A percentile compares a stretch with the other conserved stretches of the same genome.
Evolutionary conservation across 2,329 filamentous ascomycete genomes (phyloP).

Genomic region (Ceratocystis smalleyi): DNA sequence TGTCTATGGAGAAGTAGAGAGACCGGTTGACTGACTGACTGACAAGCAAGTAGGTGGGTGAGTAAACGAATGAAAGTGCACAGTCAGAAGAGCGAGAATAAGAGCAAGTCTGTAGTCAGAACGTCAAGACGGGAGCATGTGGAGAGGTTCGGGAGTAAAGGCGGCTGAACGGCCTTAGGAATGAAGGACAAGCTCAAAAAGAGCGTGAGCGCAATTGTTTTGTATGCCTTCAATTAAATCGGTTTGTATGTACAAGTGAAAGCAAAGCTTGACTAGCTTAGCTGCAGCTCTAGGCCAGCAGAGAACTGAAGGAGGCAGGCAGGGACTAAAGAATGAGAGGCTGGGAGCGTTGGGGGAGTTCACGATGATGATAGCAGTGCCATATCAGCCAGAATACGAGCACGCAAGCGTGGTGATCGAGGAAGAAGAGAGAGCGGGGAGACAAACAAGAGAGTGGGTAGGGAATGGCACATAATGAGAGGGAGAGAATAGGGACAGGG

Average conservation of each 20-base stretch:
- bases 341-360: neutral
- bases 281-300: conserved; percentile 11
- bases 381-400: conserved; percentile 11
- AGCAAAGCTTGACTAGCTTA: neutral
- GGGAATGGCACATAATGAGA: neutral
- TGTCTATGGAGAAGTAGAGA: neutral
- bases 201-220: neutral
- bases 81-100: neutral
- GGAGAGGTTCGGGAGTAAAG: neutral
- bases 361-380: conserved; percentile 4
- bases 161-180: neutral
- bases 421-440: conserved; percentile 12
- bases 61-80: neutral
- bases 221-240: neutral
- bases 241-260: neutral
- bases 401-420: conserved; percentile 4
- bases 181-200: conserved; percentile 3
- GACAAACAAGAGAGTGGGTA: no score
- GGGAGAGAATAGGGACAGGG: neutral
- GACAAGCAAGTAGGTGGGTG: neutral
- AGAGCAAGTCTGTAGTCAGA: neutral
- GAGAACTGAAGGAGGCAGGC: conserved; percentile 6
- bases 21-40: neutral
- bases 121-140: neutral
- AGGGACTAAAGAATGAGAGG: conserved; percentile 3